These are phyloP conservation scores for Metschnikowia bowlesiae DNA, from an alignment of 805 yeast genomes.

Conservation along the genomic window DNA sequence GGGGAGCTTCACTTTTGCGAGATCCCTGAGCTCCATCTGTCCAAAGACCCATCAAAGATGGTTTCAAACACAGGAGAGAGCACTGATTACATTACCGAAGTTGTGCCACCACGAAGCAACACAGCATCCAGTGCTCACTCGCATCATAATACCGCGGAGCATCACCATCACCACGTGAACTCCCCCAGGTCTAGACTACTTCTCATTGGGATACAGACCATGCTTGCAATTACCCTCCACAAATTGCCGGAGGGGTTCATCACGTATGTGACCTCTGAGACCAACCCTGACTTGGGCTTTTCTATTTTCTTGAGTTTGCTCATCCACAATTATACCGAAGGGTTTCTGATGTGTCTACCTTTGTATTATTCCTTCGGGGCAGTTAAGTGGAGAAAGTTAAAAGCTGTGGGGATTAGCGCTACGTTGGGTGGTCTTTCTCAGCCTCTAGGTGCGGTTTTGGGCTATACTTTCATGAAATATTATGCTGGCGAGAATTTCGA, in stretches of 20 bases:
- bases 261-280: constrained; percentile 74
- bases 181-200: constrained; percentile 75
- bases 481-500: constrained; percentile 27
- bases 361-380: constrained; percentile 64
- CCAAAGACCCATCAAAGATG: not conserved
- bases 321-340: constrained; percentile 90
- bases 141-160: constrained; percentile 20
- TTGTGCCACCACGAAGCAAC: not conserved
- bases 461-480: constrained; percentile 43
- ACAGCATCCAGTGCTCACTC: constrained; percentile 5
- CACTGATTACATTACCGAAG: not conserved
- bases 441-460: constrained; percentile 82
- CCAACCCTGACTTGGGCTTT: constrained; percentile 58
- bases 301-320: constrained; percentile 80
- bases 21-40: constrained; percentile 26
- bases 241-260: constrained; percentile 95
- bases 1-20: constrained; percentile 36
- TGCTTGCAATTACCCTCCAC: constrained; percentile 81
- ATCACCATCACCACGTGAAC: constrained; percentile 76
- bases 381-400: constrained; percentile 37
- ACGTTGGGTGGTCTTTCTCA: constrained; percentile 79
- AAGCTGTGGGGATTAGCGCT: constrained; percentile 64
- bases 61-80: not conserved
- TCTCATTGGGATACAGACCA: constrained; percentile 86
- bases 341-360: constrained; percentile 90